phyloP scores from a whole-genome alignment of 2,329 filamentous ascomycete genomes.

The Aspergillus sp. region DNA sequence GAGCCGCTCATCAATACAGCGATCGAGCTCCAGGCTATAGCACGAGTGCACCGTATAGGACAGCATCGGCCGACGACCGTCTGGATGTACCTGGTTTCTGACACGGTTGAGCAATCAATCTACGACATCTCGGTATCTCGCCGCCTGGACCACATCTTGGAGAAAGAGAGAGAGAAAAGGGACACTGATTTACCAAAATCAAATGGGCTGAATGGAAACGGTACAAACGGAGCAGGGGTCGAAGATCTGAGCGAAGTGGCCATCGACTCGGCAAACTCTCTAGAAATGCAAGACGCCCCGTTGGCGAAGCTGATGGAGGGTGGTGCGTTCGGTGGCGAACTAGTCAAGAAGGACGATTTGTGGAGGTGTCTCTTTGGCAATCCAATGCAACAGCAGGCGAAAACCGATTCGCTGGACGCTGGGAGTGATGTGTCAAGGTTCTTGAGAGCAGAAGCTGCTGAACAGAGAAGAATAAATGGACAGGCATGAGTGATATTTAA shows the following conservation, averaged over 20 bases:
- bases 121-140: slow-evolving; percentile 82
- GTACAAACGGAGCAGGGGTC: slow-evolving; percentile 17
- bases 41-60: slow-evolving; percentile 91
- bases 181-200: slow-evolving; percentile 6
- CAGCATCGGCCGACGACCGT: slow-evolving; percentile 87
- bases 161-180: slow-evolving; percentile 42
- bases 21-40: slow-evolving; percentile 92
- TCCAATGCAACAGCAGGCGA: slow-evolving; percentile 31
- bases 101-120: slow-evolving; percentile 89
- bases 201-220: slow-evolving; percentile 4
- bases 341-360: slow-evolving; percentile 76
- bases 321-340: slow-evolving; percentile 73
- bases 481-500: not conserved
- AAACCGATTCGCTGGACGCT: slow-evolving; percentile 28
- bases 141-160: slow-evolving; percentile 75
- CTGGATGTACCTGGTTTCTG: slow-evolving; percentile 91
- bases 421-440: slow-evolving; percentile 54
- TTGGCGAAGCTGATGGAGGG: slow-evolving; percentile 73
- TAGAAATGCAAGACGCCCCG: slow-evolving; percentile 76
- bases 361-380: slow-evolving; percentile 88
- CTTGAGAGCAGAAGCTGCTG: slow-evolving; percentile 60
- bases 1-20: slow-evolving; percentile 93
- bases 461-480: slow-evolving; percentile 41
- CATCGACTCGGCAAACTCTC: slow-evolving; percentile 83
- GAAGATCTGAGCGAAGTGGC: slow-evolving; percentile 58